Percentiles rank a stretch among this genome's conserved stretches.
Evolutionary conservation across 208 protist genomes (phyloP).

Genomic region (Crithidia sp.): DNA sequence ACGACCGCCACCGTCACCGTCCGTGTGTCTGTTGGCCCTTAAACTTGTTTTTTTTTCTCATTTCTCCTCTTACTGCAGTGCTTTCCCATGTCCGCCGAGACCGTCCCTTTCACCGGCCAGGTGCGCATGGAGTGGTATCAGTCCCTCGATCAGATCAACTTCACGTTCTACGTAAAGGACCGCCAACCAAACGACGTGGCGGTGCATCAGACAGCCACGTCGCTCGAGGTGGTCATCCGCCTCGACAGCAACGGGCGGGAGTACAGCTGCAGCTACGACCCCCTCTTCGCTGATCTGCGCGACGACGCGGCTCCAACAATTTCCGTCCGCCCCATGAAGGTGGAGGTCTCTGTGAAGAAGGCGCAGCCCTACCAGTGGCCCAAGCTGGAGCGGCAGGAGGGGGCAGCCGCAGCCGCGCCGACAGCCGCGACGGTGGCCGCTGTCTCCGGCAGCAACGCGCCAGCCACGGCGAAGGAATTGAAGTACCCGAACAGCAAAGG

Average conservation of each 20-base stretch:
- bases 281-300: constrained; percentile 62
- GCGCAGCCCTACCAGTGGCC: constrained; percentile 70
- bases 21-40: no score
- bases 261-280: constrained; percentile 73
- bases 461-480: constrained; percentile 52
- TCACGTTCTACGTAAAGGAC: constrained; percentile 91
- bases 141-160: constrained; percentile 54
- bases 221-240: constrained; percentile 58
- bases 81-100: constrained; percentile 29
- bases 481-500: constrained; percentile 83
- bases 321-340: constrained; percentile 84
- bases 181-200: constrained; percentile 55
- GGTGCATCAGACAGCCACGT: constrained; percentile 42
- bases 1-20: neutral
- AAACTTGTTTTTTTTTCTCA: neutral
- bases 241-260: constrained; percentile 66
- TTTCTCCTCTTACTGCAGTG: constrained; percentile 26
- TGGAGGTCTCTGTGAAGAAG: constrained; percentile 80
- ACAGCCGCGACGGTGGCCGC: neutral
- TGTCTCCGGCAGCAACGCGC: constrained; percentile 14
- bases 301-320: constrained; percentile 31
- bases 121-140: constrained; percentile 94
- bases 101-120: constrained; percentile 48
- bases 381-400: constrained; percentile 51
- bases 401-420: constrained; percentile 2